Percentiles rank a stretch among this genome's conserved stretches.
phyloP scores from a whole-genome alignment of 257 asterid species.

The Fraxinus cuspidata region DNA sequence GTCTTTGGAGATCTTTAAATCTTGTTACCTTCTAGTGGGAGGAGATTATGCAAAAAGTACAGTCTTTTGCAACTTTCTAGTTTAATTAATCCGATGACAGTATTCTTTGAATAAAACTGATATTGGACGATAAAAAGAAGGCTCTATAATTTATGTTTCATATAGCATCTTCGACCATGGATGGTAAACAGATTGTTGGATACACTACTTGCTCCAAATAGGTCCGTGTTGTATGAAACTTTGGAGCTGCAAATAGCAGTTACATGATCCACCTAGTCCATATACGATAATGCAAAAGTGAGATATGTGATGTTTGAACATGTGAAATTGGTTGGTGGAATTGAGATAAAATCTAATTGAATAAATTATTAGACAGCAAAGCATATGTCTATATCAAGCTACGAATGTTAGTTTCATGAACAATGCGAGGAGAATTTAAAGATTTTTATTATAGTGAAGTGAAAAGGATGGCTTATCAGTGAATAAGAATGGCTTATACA shows the following conservation, averaged over 20 bases:
- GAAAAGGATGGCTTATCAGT: background rate
- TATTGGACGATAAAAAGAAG: background rate
- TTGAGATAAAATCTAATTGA: background rate
- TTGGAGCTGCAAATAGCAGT: slow-evolving; percentile 13
- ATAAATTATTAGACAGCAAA: slow-evolving; percentile 2
- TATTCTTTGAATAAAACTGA: background rate
- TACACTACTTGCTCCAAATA: background rate
- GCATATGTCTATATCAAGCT: background rate
- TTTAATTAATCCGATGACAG: background rate
- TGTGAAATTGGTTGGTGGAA: background rate
- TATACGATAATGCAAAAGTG: slow-evolving; percentile 6
- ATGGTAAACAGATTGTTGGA: background rate
- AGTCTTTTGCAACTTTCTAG: background rate
- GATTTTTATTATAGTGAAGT: slow-evolving; percentile 15
- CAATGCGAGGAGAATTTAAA: slow-evolving; percentile 1
- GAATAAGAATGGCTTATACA: slow-evolving; percentile 2
- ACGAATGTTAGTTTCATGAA: slow-evolving; percentile 3
- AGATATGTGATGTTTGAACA: background rate
- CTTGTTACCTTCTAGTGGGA: background rate
- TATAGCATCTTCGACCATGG: background rate
- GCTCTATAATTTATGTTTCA: background rate
- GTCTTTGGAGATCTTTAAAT: background rate
- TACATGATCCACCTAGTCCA: slow-evolving; percentile 17
- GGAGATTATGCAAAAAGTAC: background rate
- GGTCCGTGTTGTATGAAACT: background rate